Base-by-base conservation (phyloP, 2,329 filamentous ascomycete species). In the Fusarium sp. region DNA sequence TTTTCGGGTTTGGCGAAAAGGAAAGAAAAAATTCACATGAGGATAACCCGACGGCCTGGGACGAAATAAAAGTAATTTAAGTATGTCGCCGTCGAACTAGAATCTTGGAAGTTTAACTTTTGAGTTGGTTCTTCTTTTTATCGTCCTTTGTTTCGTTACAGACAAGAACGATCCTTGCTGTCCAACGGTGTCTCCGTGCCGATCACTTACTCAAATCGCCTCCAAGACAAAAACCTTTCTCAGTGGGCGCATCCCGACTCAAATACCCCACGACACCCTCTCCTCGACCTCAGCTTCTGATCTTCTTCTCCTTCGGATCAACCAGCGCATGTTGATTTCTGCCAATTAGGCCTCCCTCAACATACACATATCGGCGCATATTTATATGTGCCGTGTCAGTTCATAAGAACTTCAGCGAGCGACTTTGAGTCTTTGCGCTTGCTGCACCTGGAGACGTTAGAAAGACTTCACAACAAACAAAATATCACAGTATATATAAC, bases 391-490 rank as follows among this genome's bases (percentile, higher is more conserved):
- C 81, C 81, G 73, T 59, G 60, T 69, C 58, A 70, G 64, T 68
- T 77, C 73, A 78, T 85, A 84, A 78, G 71, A 75, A 69, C 57
- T 74, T 69, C 79, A 78, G 85, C 85, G 85, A 79, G 86, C 86
- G 86, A 88, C 86, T 88, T 88, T 72, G 78, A 85, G 86, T 88
- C 86, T 88, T 88, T 88, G 86, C 86, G 86, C 85, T 88, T 88
- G 86, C 84, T 87, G 72, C 72, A 75, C 48, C 57, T 46, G 80
- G 82, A 77, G 81, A 82, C 78, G 80, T 63, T 52, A 85, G 83
- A 88, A 88, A 88, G 85, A 87, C 85, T 85, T 73, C 52, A 68
- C 30, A 25, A 50, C 39, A 23, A 43, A 56, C 51, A 45, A 37
- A 39, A 48, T 32, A 19, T n/a, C 23, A 44, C 22, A 40, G 14